Evolutionary conservation across 129 eudicot species (phyloP), one percentile per base, ranked within the genome.

Genomic region (Pulicaria dysenterica): DNA sequence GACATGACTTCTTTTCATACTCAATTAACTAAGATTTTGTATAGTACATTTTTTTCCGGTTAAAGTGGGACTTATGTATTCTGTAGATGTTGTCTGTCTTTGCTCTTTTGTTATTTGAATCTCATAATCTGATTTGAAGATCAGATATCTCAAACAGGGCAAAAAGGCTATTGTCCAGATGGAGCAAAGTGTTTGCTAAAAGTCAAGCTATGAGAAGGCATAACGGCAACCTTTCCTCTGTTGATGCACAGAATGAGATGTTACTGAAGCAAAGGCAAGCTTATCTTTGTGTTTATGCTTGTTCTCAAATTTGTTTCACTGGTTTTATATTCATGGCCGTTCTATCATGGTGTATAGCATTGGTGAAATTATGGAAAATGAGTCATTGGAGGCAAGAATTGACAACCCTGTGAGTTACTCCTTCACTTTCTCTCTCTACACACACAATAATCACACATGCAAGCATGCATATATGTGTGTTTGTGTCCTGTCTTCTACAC

Each of bases 81-180:
- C 1, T 64, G 34, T 78, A 34, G 58, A 10, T 40, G 39, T 31
- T 62, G 55, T 70, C 9, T 15, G 7, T 13, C 31, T 70, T 16
- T 67, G 41, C 64, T 59, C 58, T 45, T 59, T 81, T 79, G 59
- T 47, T 74, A 65, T 81, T 63, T 75, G 76, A 69, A 80, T 80
- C 92, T 90, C 89, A 84, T 85, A 79, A 79, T 86, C 96, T 95
- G 77, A 78, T 91, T 90, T 88, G 95, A 85, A 79, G 90, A 91
- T 75, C 97, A 95, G 99, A 88, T 80, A 76, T 95, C 75, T 84
- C 99, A 84, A 85, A 88, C 89, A 95, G 96, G 86, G 97, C 99
- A 67, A 88, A 84, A 74, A 77, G 56, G 61, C 79, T 90, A 58
- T 56, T 95, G 75, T 77, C 96, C 13, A 81, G 87, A 59, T 95